A percentile compares a stretch with the other conserved stretches of the same genome.
Conservation (phyloP, 106 monocot species). For the Phalaenopsis aphrodite region DNA sequence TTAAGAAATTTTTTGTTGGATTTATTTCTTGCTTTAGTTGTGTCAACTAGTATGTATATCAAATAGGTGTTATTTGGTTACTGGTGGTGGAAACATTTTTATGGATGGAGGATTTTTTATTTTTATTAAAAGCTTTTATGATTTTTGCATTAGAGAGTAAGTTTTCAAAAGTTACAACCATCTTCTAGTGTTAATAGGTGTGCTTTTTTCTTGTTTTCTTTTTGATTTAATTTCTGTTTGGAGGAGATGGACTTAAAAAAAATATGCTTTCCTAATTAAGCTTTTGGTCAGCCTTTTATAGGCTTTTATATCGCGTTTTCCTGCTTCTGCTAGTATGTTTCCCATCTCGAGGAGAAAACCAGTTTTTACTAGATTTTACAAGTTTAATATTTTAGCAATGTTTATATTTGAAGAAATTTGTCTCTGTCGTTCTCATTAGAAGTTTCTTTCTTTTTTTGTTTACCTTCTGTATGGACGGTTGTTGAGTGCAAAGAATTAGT, state of each 20-base stretch:
- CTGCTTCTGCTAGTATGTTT: too few relatives aligned
- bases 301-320: background rate
- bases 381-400: background rate
- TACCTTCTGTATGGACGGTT: too few relatives aligned
- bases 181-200: background rate
- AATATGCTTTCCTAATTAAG: background rate
- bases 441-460: too few relatives aligned
- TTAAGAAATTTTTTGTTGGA: background rate
- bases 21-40: background rate
- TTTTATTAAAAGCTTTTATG: background rate
- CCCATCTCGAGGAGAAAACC: background rate
- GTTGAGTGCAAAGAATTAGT: too few relatives aligned
- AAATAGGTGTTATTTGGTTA: background rate
- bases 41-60: background rate
- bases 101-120: background rate
- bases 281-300: background rate
- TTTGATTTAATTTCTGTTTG: background rate
- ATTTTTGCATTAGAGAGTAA: background rate
- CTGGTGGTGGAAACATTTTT: background rate
- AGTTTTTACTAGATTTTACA: background rate
- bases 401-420: too few relatives aligned
- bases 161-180: background rate
- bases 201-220: background rate
- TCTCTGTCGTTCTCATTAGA: too few relatives aligned
- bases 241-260: background rate